Evolutionary conservation across 1,284 basidiomycete genomes (phyloP).

Genomic region (Cystobasidiaceae sp.): DNA sequence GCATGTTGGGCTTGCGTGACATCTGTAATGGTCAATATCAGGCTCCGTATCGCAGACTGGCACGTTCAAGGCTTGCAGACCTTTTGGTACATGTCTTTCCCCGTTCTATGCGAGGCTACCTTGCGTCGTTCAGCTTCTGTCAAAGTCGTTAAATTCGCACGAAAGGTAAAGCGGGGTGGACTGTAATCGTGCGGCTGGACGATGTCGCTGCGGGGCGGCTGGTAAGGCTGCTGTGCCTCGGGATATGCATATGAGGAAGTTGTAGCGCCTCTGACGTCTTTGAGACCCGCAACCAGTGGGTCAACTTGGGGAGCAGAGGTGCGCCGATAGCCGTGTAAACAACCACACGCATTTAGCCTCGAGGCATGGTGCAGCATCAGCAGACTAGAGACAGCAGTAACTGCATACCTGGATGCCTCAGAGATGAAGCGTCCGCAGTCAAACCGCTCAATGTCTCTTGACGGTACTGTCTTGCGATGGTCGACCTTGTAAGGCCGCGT

Average conservation of each 20-base stretch:
- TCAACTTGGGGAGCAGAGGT: too few species aligned
- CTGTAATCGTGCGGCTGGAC: not conserved
- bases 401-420: not conserved
- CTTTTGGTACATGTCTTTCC: constrained; percentile 11
- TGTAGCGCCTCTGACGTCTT: constrained; percentile 6
- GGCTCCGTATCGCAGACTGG: not conserved
- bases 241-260: constrained; percentile 4
- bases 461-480: too few species aligned
- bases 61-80: not conserved
- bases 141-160: constrained; percentile 3
- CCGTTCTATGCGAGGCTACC: not conserved
- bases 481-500: too few species aligned
- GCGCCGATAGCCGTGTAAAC: too few species aligned
- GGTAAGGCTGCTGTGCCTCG: not conserved
- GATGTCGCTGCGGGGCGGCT: not conserved
- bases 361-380: too few species aligned
- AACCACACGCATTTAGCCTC: too few species aligned
- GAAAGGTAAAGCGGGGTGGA: constrained; percentile 9
- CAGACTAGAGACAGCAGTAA: too few species aligned
- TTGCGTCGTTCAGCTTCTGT: constrained; percentile 8
- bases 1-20: not conserved
- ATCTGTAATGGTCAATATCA: not conserved
- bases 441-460: not conserved
- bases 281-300: too few species aligned
- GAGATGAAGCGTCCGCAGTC: not conserved